Evolutionary conservation across 768 basidiomycete species (phyloP).

Genomic region (Tricholoma matsutake): DNA sequence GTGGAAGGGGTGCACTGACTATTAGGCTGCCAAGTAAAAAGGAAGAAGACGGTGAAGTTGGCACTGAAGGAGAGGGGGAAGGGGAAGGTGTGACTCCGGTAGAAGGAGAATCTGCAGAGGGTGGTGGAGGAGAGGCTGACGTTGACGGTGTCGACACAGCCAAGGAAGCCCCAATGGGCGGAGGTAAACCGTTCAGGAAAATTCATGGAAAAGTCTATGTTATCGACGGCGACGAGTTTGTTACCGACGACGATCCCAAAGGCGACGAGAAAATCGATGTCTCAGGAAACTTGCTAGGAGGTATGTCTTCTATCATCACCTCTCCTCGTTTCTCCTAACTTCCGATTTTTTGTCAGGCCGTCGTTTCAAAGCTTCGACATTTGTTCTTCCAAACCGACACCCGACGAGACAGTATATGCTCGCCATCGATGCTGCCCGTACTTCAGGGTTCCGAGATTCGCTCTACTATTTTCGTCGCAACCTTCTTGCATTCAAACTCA

Average conservation of each 20-base stretch:
- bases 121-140: slow-evolving; percentile 34
- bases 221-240: slow-evolving; percentile 87
- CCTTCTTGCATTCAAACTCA: slow-evolving; percentile 84
- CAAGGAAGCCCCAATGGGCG: slow-evolving; percentile 42
- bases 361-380: slow-evolving; percentile 85
- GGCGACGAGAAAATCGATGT: slow-evolving; percentile 92
- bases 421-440: slow-evolving; percentile 95
- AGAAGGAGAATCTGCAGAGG: slow-evolving; percentile 30
- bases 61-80: slow-evolving; percentile 33
- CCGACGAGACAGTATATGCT: slow-evolving; percentile 88
- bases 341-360: slow-evolving; percentile 50
- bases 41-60: slow-evolving; percentile 27
- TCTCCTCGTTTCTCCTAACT: slow-evolving; percentile 3
- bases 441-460: slow-evolving; percentile 94
- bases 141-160: slow-evolving; percentile 31
- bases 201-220: slow-evolving; percentile 73
- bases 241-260: slow-evolving; percentile 77
- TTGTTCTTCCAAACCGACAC: slow-evolving; percentile 81
- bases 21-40: slow-evolving; percentile 29
- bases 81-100: slow-evolving; percentile 36
- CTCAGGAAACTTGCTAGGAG: slow-evolving; percentile 79
- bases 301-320: slow-evolving; percentile 40
- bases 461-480: slow-evolving; percentile 98
- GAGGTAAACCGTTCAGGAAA: slow-evolving; percentile 68
- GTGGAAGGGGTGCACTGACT: slow-evolving; percentile 24